Evolutionary conservation across 2,329 filamentous ascomycete species (phyloP), one percentile per base, ranked within the genome.

Genomic region (Tolypocladium tropicale): DNA sequence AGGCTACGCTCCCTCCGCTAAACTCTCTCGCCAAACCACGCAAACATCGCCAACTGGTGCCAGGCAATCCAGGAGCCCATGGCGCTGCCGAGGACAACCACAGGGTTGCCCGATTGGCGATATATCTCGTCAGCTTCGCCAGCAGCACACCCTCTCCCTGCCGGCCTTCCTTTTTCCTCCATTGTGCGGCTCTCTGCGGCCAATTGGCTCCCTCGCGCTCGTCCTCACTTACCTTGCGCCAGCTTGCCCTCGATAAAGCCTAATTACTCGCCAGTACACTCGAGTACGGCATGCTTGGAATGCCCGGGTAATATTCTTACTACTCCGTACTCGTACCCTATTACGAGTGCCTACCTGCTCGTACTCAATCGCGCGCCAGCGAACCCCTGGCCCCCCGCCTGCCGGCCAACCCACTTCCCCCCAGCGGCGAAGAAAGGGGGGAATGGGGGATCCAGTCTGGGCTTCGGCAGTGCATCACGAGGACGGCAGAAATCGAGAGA

Each of bases 381-480:
- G 34, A n/a, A 30, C 16, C 37, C 37, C 28, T 32, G 23, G n/a
- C 25, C 21, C 52, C 52, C n/a, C 34, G 36, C 53, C 16, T 14
- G 37, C 52, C 53, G 43, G 48, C 53, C 32, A 43, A 39, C 46
- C 36, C 34, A 25, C 53, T 51, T 50, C 6, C 36, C 36, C 46
- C 28, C 16, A 32, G 41, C 41, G 16, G 23, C 41, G 37, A 53
- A 14, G 53, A 52, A 34, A 53, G 55, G 41, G 55, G 49, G 37
- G 41, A 36, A 57, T 16, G 37, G 54, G 54, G 25, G n/a, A n/a
- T 30, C 43, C 46, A 12, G 46, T n/a, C 59, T 53, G 54, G n/a
- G 53, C 55, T 56, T 53, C 62, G 59, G 62, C 62, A 60, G 54
- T 59, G 59, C 63, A 63, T 65, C 64, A 65, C 62, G 65, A 65